Conservation (phyloP, 345 rosid genomes). For the Eucalyptus cloeziana region DNA sequence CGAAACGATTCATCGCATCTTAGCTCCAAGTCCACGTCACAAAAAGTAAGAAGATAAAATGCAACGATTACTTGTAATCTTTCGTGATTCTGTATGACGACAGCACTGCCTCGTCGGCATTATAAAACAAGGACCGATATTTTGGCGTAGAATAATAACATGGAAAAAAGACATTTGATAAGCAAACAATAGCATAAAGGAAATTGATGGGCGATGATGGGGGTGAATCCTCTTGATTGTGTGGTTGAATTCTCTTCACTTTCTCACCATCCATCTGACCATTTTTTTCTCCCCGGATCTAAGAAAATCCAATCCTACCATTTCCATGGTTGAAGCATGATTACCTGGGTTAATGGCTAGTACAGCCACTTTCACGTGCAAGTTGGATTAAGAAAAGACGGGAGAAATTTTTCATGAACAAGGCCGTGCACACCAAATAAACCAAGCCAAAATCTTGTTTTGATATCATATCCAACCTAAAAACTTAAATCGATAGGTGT, state of each 20-base stretch:
- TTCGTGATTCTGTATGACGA: background rate
- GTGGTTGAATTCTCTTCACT: background rate
- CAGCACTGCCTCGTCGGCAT: background rate
- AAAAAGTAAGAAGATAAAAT: background rate
- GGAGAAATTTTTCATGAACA: background rate
- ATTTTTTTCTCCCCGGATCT: background rate
- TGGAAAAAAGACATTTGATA: background rate
- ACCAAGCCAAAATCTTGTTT: background rate
- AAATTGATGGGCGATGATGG: background rate
- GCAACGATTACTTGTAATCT: background rate
- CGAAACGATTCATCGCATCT: background rate
- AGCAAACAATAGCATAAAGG: background rate
- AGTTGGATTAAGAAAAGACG: background rate
- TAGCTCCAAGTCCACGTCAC: background rate
- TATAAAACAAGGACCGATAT: background rate
- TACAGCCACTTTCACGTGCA: background rate
- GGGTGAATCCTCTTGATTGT: background rate
- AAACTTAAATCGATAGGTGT: background rate
- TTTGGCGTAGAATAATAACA: background rate
- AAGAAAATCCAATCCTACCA: background rate
- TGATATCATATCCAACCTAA: background rate
- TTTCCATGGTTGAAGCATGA: background rate
- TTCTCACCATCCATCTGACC: background rate
- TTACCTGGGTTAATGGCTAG: background rate
- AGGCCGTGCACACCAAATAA: background rate